Base-by-base conservation (phyloP, 2,329 filamentous ascomycete species). In the Paramyrothecium roridum region DNA sequence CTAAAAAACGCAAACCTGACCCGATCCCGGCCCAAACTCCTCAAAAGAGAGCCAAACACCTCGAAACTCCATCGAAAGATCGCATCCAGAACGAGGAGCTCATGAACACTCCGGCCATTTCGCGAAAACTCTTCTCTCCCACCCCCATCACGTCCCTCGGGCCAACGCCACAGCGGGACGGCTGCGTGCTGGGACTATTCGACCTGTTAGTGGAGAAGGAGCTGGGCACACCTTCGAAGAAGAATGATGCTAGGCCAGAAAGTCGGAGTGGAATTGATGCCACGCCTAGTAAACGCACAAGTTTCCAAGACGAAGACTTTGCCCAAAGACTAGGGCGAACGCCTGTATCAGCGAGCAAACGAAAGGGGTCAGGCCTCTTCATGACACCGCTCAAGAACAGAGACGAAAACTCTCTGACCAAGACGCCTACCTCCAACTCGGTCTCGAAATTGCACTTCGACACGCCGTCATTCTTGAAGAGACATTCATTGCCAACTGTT, bases 101-200 rank as follows among this genome's bases (percentile, higher is more conserved):
- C 51, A 76, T 78, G 63, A 75, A 76, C 47, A 86, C 85, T 2
- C 85, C 86, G 2, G 80, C 80, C 1, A 74, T 80, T 47, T 76
- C 80, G 40, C 77, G 84, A 30, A 84, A 80, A 56, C 74, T 87
- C 7, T 88, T 87, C 65, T 85, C 82, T 55, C 82, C 85, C 2
- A 72, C 72, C 0, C 76, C 80, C 12, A 82, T 83, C 2, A 85
- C 82, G 6, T 82, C 80, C 1, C 82, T 95, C 57, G 89, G 89
- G 2, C 90, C 90, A 2, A 95, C 90, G 13, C 90, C 90, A 3
- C 90, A 93, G 65, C 85, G 86, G 58, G 88, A 93, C 67, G 90
- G 90, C 26, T 83, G 84, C 20, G 86, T 92, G 1, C 77, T 95
- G 2, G 89, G 90, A 4, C 73, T 95, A 19, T 95, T 95, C 67